phyloP scores from a whole-genome alignment of 805 yeast species.

The Metschnikowia anglica region DNA sequence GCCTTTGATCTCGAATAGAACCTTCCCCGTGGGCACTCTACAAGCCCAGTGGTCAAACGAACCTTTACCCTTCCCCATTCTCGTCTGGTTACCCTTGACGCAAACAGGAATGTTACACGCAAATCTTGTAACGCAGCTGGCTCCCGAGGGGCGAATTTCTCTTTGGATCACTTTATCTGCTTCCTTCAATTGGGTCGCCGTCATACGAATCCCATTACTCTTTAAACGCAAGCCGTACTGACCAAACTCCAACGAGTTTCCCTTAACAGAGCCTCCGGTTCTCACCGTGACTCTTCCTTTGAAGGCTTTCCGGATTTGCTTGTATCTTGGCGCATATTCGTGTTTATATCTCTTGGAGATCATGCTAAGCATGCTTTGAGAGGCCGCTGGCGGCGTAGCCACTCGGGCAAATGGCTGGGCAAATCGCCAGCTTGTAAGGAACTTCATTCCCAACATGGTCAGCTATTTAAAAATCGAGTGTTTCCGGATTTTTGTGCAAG shows the following conservation, averaged over 20 bases:
- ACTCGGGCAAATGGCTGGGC: neutral
- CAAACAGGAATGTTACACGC: slow-evolving; percentile 87
- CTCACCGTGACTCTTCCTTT: slow-evolving; percentile 94
- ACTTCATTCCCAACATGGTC: slow-evolving; percentile 13
- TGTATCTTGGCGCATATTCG: slow-evolving; percentile 77
- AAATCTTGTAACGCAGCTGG: slow-evolving; percentile 75
- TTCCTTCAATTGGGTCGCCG: slow-evolving; percentile 85
- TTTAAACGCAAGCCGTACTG: slow-evolving; percentile 82
- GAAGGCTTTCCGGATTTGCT: slow-evolving; percentile 69
- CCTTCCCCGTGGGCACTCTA: slow-evolving; percentile 93
- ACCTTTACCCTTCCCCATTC: slow-evolving; percentile 99
- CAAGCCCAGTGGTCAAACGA: slow-evolving; percentile 96
- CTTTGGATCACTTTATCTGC: slow-evolving; percentile 87
- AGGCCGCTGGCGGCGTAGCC: neutral
- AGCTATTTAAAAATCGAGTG: neutral
- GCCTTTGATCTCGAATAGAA: slow-evolving; percentile 81
- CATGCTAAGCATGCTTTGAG: slow-evolving; percentile 5
- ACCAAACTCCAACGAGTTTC: slow-evolving; percentile 80
- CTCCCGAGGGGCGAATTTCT: slow-evolving; percentile 75
- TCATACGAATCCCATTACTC: slow-evolving; percentile 81
- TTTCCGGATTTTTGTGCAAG: too few relatives aligned
- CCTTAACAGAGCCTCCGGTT: slow-evolving; percentile 91
- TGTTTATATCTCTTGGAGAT: slow-evolving; percentile 48
- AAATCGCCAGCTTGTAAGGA: slow-evolving; percentile 2
- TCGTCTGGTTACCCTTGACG: slow-evolving; percentile 95